phyloP scores from a whole-genome alignment of 495 filamentous ascomycete species.

The Aspergillus sclerotiicarbonarius region DNA sequence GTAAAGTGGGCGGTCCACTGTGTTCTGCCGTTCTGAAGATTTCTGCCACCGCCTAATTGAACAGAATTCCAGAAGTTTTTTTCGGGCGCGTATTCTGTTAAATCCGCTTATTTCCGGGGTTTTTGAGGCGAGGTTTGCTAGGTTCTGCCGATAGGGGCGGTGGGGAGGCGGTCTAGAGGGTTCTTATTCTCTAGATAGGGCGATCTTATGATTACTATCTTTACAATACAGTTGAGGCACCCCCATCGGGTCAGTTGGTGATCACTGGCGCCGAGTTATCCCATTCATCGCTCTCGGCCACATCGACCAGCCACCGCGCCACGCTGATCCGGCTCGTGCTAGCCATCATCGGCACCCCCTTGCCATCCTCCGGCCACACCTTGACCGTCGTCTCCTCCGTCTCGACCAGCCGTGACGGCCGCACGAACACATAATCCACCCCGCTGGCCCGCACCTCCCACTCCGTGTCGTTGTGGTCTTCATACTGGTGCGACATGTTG shows the following conservation, averaged over 20 bases:
- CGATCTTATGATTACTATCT: too few relatives aligned
- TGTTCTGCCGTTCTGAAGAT: too few relatives aligned
- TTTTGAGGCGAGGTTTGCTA: too few relatives aligned
- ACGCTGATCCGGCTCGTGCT: slow-evolving; percentile 27
- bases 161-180: too few relatives aligned
- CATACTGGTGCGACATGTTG: slow-evolving; percentile 45
- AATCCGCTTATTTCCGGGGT: too few relatives aligned
- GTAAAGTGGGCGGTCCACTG: too few relatives aligned
- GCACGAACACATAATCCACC: slow-evolving; percentile 43
- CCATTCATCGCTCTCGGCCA: slow-evolving; percentile 18
- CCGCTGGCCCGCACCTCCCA: slow-evolving; percentile 37
- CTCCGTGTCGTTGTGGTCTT: slow-evolving; percentile 43
- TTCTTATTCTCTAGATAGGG: too few relatives aligned
- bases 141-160: too few relatives aligned
- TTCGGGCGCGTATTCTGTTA: too few relatives aligned
- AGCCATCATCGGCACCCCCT: slow-evolving; percentile 28
- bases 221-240: too few relatives aligned
- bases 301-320: slow-evolving; percentile 26
- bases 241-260: slow-evolving; percentile 18
- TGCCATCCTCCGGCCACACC: slow-evolving; percentile 29
- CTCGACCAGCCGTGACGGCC: slow-evolving; percentile 37
- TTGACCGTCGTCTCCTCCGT: slow-evolving; percentile 17
- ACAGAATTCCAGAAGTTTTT: too few relatives aligned
- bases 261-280: slow-evolving; percentile 29
- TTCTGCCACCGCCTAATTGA: too few relatives aligned